phyloP scores from a whole-genome alignment of 441 rosid species.

The Brassica hybrid region DNA sequence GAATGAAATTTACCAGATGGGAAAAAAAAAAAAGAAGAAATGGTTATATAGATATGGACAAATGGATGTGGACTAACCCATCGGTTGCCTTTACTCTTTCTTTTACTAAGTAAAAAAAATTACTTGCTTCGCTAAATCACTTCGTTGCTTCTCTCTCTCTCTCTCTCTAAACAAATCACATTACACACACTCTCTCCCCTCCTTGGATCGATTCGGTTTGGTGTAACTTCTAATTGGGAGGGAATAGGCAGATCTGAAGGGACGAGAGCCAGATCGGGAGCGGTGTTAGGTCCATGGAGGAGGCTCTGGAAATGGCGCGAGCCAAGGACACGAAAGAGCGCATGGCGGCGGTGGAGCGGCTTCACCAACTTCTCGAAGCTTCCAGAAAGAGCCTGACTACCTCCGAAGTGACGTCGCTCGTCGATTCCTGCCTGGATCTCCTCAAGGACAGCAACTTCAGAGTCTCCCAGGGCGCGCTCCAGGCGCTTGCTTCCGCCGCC shows the following conservation, averaged over 20 bases:
- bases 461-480: slow-evolving; percentile 94
- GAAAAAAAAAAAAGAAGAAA: too few relatives aligned
- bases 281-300: slow-evolving; percentile 65
- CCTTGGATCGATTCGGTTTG: slow-evolving; percentile 31
- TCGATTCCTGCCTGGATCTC: slow-evolving; percentile 97
- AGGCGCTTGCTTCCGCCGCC: slow-evolving; percentile 96
- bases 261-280: slow-evolving; percentile 50
- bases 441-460: slow-evolving; percentile 91
- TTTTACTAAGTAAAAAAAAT: slow-evolving; percentile 11
- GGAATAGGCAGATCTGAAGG: slow-evolving; percentile 53
- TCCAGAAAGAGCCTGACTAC: slow-evolving; percentile 77
- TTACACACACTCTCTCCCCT: slow-evolving; percentile 5
- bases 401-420: slow-evolving; percentile 79
- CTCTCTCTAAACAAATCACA: slow-evolving; percentile 31
- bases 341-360: slow-evolving; percentile 98
- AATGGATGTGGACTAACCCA: too few relatives aligned
- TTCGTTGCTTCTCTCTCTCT: slow-evolving; percentile 28
- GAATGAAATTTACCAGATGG: too few relatives aligned
- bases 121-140: slow-evolving; percentile 39
- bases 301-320: slow-evolving; percentile 93
- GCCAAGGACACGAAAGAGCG: slow-evolving; percentile 98
- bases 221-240: slow-evolving; percentile 1
- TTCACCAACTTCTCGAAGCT: slow-evolving; percentile 90
- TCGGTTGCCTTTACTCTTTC: slow-evolving; percentile 37
- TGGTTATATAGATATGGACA: too few relatives aligned